Evolutionary conservation across 371 early-diverging fungal genomes (phyloP), one percentile per base, ranked within the genome.

Genomic region (Saksenaea oblongispora): DNA sequence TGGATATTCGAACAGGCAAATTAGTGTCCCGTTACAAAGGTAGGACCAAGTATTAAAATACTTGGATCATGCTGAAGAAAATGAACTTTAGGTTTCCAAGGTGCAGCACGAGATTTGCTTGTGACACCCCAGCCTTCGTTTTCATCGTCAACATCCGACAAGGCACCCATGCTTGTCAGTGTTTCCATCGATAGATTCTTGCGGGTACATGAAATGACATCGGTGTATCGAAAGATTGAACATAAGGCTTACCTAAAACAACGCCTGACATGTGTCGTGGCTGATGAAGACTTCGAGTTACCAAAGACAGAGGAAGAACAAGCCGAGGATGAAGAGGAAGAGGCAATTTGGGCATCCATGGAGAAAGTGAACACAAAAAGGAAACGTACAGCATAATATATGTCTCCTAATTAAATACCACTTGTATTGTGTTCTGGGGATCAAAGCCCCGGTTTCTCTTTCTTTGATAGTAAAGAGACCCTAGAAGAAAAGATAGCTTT

Each of bases 201-300:
- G 59, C 85, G 94, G 18, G 84, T 94, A 1, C 92, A 89, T 67
- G 90, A 93, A 72, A 82, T 83, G 54, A 69, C 64, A 14, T 86
- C 85, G 11, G 74, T 74, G 35, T 77, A 84, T 26, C 78, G 89
- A 36, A 75, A 84, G 47, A 59, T 89, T 56, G 67, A 86, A 9
- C 78, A 90, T 26, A 91, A 91, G 65, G 83, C 84, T 7, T 95
- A 94, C 63, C 69, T 94, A 55, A 95, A 94, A 76, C 94, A 94
- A 69, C 77, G 91, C 8, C 76, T 94, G 59, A 87, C 88, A 2
- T 73, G 83, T 24, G 66, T 95, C 0, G 62, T 91, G 28, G 87
- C 89, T 59, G 93, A 93, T 60, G 73, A 75, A 53, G 64, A 59
- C 1, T 75, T 65, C 55, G 82, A 87, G 59, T 76, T 70, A 17